Percentiles rank a stretch among this genome's conserved stretches.
Evolutionary conservation across 2,329 filamentous ascomycete species (phyloP).

Genomic region (Paecilomyces niveus): DNA sequence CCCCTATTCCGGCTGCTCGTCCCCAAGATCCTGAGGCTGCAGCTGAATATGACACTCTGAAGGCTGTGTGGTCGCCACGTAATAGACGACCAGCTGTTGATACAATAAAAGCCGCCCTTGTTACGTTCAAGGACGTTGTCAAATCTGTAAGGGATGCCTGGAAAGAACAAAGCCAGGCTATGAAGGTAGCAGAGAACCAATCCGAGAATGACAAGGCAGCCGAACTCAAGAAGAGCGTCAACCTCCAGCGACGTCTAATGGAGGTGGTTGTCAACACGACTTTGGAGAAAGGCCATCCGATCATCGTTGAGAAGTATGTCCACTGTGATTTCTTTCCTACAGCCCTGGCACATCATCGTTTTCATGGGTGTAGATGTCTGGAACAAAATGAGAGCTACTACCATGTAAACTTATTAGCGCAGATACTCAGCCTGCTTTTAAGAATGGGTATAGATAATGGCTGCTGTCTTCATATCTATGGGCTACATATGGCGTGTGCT

Average conservation of each 20-base stretch:
- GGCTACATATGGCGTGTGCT: not conserved
- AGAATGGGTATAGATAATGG: conserved; percentile 23
- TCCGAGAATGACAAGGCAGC: conserved; percentile 48
- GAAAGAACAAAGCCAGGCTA: conserved; percentile 50
- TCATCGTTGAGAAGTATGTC: conserved; percentile 45
- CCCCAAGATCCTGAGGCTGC: conserved; percentile 47
- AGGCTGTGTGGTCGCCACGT: conserved; percentile 54
- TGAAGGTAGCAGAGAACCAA: conserved; percentile 53
- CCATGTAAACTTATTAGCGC: conserved; percentile 28
- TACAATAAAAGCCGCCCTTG: conserved; percentile 49
- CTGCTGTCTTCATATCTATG: conserved; percentile 8
- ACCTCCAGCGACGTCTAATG: conserved; percentile 51
- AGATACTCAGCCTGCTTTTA: conserved; percentile 16
- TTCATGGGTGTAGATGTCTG: conserved; percentile 26
- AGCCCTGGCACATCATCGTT: conserved; percentile 14
- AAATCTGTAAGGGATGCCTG: conserved; percentile 55
- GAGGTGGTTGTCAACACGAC: conserved; percentile 43
- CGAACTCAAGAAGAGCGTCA: conserved; percentile 49
- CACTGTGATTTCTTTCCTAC: conserved; percentile 11
- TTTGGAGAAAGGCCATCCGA: conserved; percentile 38
- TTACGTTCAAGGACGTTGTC: conserved; percentile 53
- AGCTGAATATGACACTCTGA: conserved; percentile 53
- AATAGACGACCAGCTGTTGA: conserved; percentile 43
- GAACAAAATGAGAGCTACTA: conserved; percentile 28
- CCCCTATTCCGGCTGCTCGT: conserved; percentile 47